These are phyloP conservation scores for Backusella westeae DNA, from an alignment of 192 early-diverging fungal genomes.

Conservation along the genomic window DNA sequence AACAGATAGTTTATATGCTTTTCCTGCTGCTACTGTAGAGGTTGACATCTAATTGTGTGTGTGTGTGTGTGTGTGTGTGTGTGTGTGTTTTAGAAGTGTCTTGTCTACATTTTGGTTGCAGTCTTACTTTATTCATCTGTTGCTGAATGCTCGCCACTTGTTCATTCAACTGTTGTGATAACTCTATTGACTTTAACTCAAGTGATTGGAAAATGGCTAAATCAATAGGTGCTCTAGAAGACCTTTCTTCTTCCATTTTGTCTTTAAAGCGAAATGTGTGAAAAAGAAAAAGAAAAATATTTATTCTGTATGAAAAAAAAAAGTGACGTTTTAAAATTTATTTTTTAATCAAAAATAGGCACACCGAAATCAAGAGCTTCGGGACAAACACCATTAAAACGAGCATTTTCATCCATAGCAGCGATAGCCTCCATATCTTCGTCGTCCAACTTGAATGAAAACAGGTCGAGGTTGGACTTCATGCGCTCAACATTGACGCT, in stretches of 20 bases:
- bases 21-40: slow-evolving; percentile 8
- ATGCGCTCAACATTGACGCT: slow-evolving; percentile 51
- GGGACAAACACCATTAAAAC: slow-evolving; percentile 43
- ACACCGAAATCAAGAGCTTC: slow-evolving; percentile 37
- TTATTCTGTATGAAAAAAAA: no score
- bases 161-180: slow-evolving; percentile 1
- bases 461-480: slow-evolving; percentile 50
- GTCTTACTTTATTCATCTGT: slow-evolving; percentile 9
- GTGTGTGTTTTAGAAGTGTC: background rate
- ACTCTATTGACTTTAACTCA: background rate
- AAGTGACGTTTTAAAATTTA: background rate
- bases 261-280: background rate
- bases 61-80: no score
- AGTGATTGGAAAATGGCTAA: slow-evolving; percentile 1
- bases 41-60: slow-evolving; percentile 5
- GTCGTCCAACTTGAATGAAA: slow-evolving; percentile 39
- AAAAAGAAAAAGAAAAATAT: no score
- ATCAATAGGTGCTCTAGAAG: background rate
- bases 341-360: slow-evolving; percentile 43
- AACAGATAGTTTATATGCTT: slow-evolving; percentile 15
- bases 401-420: slow-evolving; percentile 36
- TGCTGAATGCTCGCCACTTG: slow-evolving; percentile 4
- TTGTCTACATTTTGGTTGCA: background rate
- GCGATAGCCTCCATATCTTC: slow-evolving; percentile 50
- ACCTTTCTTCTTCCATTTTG: background rate